Percentiles rank a stretch among this genome's conserved stretches.
phyloP scores from a whole-genome alignment of 371 early-diverging fungal species.

The Dinochytrium kinnereticum region DNA sequence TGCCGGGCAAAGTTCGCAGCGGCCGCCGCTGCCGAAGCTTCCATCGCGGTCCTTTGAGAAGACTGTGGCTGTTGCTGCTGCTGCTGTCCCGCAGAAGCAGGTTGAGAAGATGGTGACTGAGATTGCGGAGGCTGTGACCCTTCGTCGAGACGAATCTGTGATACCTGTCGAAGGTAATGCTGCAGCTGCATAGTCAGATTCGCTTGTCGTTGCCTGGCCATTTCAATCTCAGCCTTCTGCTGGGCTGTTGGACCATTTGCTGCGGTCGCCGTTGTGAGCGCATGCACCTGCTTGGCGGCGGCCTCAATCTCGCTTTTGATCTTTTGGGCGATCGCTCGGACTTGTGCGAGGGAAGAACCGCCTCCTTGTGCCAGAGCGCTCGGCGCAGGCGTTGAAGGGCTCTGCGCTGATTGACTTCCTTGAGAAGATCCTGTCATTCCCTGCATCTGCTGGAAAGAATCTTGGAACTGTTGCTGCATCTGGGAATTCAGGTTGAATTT shows the following conservation, averaged over 20 bases:
- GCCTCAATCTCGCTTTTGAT: not conserved
- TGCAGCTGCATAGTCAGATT: not conserved
- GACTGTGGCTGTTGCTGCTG: slow-evolving; percentile 2
- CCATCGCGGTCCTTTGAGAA: not conserved
- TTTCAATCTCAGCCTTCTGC: not conserved
- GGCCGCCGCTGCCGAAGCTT: no score
- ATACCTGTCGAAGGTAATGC: not conserved
- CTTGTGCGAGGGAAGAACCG: no score
- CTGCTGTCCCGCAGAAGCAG: not conserved
- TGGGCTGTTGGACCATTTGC: not conserved
- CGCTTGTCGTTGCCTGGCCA: slow-evolving; percentile 1
- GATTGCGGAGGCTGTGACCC: no score
- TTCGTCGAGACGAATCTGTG: not conserved
- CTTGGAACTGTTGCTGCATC: not conserved
- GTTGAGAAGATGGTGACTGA: not conserved
- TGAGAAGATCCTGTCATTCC: not conserved
- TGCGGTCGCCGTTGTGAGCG: not conserved
- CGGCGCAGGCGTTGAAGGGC: not conserved
- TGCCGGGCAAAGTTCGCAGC: no score
- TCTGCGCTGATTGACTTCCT: not conserved
- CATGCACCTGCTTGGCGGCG: not conserved
- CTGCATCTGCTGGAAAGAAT: not conserved
- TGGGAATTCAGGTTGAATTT: not conserved
- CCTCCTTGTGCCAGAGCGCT: no score
- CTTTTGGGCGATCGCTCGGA: not conserved